Base-by-base conservation (phyloP, 2,329 filamentous ascomycete genomes). In the Arthrocladium fulminans region DNA sequence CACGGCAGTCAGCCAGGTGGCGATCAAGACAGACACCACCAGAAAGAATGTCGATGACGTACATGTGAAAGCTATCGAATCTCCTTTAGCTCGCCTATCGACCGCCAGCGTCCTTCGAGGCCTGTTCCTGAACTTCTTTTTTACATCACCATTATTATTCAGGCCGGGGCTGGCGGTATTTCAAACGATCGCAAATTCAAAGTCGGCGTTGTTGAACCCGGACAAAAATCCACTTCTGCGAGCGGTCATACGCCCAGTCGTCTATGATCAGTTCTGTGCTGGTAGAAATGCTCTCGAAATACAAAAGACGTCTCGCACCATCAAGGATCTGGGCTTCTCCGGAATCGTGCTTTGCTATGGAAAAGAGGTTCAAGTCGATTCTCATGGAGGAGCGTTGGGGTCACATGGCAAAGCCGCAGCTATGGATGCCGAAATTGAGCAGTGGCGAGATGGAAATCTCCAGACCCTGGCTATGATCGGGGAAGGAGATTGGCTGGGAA, bases 201-300 rank as follows among this genome's bases (percentile, higher is more conserved):
- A 67, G 48, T 68, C 64, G 0, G 48, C 62, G 1, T 45, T 75
- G 1, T 60, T 74, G 25, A 71, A 74, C 53, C 71, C 74, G 0
- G 71, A 75, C 45, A 65, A 64, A 13, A 75, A 75, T 55, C 65
- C 64, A 1, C 15, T 75, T 2, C 57, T 77, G 9, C 66, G 70
- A 37, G 61, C 65, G 42, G 58, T 72, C 2, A 60, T 73, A 22
- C 70, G 70, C 54, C 67, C 69, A 43, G 64, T 72, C 7, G 65
- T 78, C 13, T 79, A 79, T 55, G 70, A 76, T 50, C 76, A 79
- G 40, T 79, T 79, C 60, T 78, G 75, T 52, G 75, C 75, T 0
- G 75, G 75, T 0, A 69, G 69, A 23, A 76, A 71, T 45, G 65
- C 67, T 34, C 47, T 50, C 1, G 74, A 77, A 48, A 73, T 77